Base-by-base conservation (phyloP, 345 rosid genomes). In the Aethionema arabicum region DNA sequence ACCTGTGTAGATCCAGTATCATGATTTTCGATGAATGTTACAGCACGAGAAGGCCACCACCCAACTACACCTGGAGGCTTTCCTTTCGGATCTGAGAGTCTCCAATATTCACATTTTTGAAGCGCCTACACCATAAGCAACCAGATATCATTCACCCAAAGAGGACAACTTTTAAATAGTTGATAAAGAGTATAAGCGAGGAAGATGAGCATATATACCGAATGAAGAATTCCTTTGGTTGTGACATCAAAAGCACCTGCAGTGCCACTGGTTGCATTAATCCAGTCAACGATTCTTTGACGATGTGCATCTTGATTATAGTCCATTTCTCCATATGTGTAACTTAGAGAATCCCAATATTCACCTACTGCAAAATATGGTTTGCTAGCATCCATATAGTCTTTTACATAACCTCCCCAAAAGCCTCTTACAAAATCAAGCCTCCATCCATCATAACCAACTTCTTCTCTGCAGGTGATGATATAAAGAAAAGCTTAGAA, bases 31-130 rank as follows among this genome's bases (percentile, higher is more conserved):
- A 92, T 76, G 64, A 92, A 92, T 61, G 96, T 92, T 59, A 92
- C 90, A 69, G 97, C 97, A 70, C 99, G 97, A 74, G 99, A 92
- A 10, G 97, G 99, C 99, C 99, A 92, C 99, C 97, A 92, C 62
- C 99, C 99, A 49, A 92, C 82, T 56, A 92, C 91, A 63, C 99
- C 97, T 10, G 97, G 93, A 72, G 97, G 97, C 74, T 84, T 89
- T 69, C 96, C 96, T 70, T 81, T 84, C 76, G 72, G 72, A 61
- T 92, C 97, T 30, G 96, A 83, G 76, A 92, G 77, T 76, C 97
- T 82, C 99, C 99, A 89, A 63, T 89, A 89, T 66, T 92, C 98
- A 65, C 96, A 80, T 73, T 77, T 85, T 65, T 81, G 86, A 74
- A 92, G 78, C 1, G 84, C 85, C 98, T 92, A 70, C 12, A 60